Percentiles rank a stretch among this genome's conserved stretches.
These are phyloP conservation scores for Leccinum discolor DNA, from an alignment of 1,284 basidiomycete genomes.

Conservation along the genomic window DNA sequence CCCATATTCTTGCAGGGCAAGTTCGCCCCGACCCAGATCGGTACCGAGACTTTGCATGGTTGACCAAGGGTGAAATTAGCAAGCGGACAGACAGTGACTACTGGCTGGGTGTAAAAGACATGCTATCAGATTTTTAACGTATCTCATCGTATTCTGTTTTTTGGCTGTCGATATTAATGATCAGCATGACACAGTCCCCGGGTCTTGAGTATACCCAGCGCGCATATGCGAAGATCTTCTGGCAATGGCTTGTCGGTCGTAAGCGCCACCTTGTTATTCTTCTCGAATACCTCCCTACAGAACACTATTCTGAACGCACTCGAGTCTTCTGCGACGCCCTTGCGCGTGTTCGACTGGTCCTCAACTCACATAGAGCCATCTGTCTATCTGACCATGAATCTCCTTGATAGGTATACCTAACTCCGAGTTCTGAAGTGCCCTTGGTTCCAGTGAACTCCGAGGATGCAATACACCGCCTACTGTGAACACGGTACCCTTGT, in stretches of 20 bases:
- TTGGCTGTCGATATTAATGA: neutral
- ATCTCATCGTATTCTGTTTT: conserved; percentile 5
- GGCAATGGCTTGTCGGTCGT: no score
- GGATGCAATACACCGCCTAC: no score
- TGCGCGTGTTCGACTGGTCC: neutral
- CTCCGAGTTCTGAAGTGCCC: no score
- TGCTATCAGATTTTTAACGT: conserved; percentile 63
- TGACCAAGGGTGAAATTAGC: conserved; percentile 87
- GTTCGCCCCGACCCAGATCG: conserved; percentile 52
- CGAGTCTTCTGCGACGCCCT: neutral
- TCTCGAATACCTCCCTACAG: neutral
- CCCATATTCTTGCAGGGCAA: conserved; percentile 81
- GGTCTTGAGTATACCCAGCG: neutral
- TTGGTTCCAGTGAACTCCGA: no score
- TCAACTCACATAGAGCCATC: neutral
- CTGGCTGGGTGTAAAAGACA: conserved; percentile 77
- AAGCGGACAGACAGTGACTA: conserved; percentile 64
- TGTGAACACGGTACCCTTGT: no score
- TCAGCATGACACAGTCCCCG: neutral
- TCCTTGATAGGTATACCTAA: neutral
- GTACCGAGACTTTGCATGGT: conserved; percentile 83
- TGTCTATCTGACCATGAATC: neutral
- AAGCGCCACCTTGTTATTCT: no score
- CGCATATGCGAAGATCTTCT: no score
- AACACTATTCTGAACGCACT: neutral